These are phyloP conservation scores for Hippophae rhamnoides DNA, from an alignment of 306 rosid genomes.

Conservation along the genomic window DNA sequence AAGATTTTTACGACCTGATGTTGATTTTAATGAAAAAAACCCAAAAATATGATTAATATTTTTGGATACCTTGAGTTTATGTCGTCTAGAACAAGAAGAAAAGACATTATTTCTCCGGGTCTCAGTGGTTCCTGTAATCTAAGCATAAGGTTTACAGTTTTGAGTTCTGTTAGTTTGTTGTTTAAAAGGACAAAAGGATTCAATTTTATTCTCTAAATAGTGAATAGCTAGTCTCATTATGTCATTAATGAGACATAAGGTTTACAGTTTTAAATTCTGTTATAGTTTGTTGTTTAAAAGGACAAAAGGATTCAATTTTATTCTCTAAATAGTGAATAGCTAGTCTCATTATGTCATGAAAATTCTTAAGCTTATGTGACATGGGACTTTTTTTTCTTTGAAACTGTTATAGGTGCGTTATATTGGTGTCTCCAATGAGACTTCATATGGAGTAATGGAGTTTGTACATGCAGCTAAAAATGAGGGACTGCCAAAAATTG, in stretches of 20 bases:
- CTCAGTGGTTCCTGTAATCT: too few species aligned
- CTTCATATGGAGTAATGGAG: slow-evolving; percentile 96
- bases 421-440: slow-evolving; percentile 88
- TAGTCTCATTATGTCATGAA: slow-evolving; percentile 1
- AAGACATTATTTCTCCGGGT: too few species aligned
- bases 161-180: slow-evolving; percentile 1
- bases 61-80: too few species aligned
- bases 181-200: neutral
- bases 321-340: neutral
- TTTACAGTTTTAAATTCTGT: neutral
- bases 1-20: too few species aligned
- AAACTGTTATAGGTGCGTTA: slow-evolving; percentile 54
- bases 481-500: slow-evolving; percentile 84
- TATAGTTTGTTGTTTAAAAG: neutral
- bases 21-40: too few species aligned
- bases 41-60: too few species aligned
- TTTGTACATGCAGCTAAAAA: slow-evolving; percentile 70
- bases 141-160: neutral
- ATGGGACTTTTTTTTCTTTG: slow-evolving; percentile 1
- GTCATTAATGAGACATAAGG: neutral
- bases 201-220: neutral
- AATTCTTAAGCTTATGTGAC: slow-evolving; percentile 2
- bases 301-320: neutral
- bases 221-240: neutral
- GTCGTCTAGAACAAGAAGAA: too few species aligned